Evolutionary conservation across 116 monocot genomes (phyloP), one percentile per base, ranked within the genome.

Genomic region (Iris pallida): DNA sequence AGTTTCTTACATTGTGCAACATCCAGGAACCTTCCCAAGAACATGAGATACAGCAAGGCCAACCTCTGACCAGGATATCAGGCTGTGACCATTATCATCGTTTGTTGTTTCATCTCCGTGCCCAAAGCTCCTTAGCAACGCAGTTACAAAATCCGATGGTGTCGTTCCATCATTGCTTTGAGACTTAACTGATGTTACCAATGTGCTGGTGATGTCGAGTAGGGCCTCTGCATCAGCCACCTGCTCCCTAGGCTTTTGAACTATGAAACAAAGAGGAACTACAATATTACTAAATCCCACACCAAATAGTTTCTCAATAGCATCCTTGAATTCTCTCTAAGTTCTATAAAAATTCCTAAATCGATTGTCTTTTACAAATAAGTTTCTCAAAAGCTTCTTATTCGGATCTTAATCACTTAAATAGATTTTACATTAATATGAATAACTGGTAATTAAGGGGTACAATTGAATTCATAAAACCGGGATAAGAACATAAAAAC

Each of bases 201-300:
- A 56, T 6, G 63, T 75, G 71, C 57, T 85, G 18, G 81, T 71
- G 4, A 85, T 77, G 60, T 69, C 81, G n/a, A 85, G 15, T 56
- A 85, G 71, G 12, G 85, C 70, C 71, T 85, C 85, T 42, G 85
- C 81, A 78, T 81, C 85, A 30, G 81, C 81, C 44, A 81, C 78
- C 72, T 85, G 81, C 59, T 85, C 85, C 72, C 81, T 78, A 55
- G 81, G 85, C 64, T 61, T 85, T 58, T 81, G 68, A 67, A 85
- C 85, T 85, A 75, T 62, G 52, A 13, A 14, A 19, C 4, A 14
- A 18, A 5, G 47, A 64, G 64, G 30, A 30, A 30, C 30, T 30
- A 30, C 30, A 30, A 30, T 30, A 30, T 30, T 30, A 30, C 30
- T 30, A 30, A 30, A 30, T 30, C 30, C 30, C 30, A 30, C 30